Evolutionary conservation across 495 filamentous ascomycete genomes (phyloP), one percentile per base, ranked within the genome.

Genomic region (Massariosphaeria phaeospora): DNA sequence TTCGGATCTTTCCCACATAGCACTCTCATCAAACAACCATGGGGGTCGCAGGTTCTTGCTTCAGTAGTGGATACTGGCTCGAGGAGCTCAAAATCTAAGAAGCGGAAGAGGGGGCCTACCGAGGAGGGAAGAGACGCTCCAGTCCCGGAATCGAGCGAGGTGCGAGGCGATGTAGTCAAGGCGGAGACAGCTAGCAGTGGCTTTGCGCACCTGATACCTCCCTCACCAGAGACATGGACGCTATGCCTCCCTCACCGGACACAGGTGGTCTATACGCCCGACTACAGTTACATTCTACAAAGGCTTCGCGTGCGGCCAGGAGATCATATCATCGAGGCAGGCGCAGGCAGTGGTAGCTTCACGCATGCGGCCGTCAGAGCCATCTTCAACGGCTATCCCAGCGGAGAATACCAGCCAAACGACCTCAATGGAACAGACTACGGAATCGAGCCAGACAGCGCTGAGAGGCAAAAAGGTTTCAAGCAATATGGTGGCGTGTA

Each of bases 261-360:
- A 8, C 93, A 98, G 70, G 91, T 98, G 42, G 93, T 98, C 57
- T 98, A 98, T 66, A 96, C 89, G 1, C 89, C 94, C 9, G 93
- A 98, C 69, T 95, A 95, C 72, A 95, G 90, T 70, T 98, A 93
- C 66, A 84, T 98, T 31, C 78, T 98, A 20, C 89, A 96, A 66
- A 78, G 89, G 40, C 75, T 98, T 42, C 81, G 88, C 12, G 91
- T 84, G 2, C 72, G 87, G 20, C 89, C 93, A 0, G 94, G 93
- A 2, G 79, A 77, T 9, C 79, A 78, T 9, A 66, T 98, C 10
- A 93, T 98, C 42, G 93, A 98, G 71, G 94, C 93, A 1, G 93
- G 93, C 18, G 88, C 91, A 0, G 93, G 93, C 0, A 95, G 89
- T 69, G 93, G 93, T 8, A 91, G 85, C 25, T 98, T 98, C 70